Evolutionary conservation across 2,329 filamentous ascomycete species (phyloP).

Genomic region (Botrytis elliptica): DNA sequence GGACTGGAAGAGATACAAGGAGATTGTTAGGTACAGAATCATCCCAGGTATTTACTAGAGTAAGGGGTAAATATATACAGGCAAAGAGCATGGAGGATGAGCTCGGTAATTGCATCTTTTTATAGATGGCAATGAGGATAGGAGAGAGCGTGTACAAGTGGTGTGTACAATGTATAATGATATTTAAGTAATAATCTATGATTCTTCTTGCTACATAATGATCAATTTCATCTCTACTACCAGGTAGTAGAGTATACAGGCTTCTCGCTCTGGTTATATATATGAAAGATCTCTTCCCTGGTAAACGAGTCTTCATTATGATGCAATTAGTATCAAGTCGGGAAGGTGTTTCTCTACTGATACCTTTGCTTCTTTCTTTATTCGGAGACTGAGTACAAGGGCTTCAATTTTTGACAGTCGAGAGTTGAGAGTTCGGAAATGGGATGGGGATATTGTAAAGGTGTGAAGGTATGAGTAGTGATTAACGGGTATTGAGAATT

Average conservation of each 20-base stretch:
- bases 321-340: not conserved
- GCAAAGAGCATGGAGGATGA: not conserved
- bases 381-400: too few relatives aligned
- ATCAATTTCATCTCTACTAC: not conserved
- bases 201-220: not conserved
- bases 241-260: not conserved
- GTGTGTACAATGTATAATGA: not conserved
- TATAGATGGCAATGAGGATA: not conserved
- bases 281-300: not conserved
- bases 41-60: slow-evolving; percentile 77
- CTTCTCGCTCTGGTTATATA: not conserved
- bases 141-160: not conserved
- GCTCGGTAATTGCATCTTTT: not conserved
- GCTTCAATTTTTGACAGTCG: too few relatives aligned
- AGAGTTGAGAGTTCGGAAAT: too few relatives aligned
- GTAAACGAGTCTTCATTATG: not conserved
- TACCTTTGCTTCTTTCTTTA: too few relatives aligned
- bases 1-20: slow-evolving; percentile 88
- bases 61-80: not conserved
- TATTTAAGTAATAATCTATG: not conserved
- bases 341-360: not conserved
- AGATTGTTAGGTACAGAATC: slow-evolving; percentile 69
- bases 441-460: too few relatives aligned
- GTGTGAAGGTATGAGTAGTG: too few relatives aligned
- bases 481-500: too few relatives aligned